These are phyloP conservation scores for Orbilia oligospora DNA, from an alignment of 2,329 filamentous ascomycete genomes.

Conservation along the genomic window DNA sequence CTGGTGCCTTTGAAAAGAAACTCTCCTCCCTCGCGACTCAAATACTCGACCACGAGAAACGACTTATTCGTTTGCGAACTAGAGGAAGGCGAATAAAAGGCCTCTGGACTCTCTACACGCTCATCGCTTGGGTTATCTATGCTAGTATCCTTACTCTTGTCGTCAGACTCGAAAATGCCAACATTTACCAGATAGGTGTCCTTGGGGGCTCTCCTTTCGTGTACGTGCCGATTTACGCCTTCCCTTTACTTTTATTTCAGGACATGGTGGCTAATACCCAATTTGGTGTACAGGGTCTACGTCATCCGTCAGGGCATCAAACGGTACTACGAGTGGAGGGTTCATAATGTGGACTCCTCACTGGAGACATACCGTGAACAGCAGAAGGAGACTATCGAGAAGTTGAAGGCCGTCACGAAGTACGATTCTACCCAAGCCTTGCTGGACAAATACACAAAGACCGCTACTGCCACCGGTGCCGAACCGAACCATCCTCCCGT, in stretches of 20 bases:
- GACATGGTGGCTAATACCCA: slow-evolving; percentile 31
- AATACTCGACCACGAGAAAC: slow-evolving; percentile 81
- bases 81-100: slow-evolving; percentile 83
- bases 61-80: slow-evolving; percentile 80
- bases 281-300: slow-evolving; percentile 78
- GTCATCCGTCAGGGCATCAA: slow-evolving; percentile 77
- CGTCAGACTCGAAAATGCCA: slow-evolving; percentile 85
- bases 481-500: slow-evolving; percentile 65
- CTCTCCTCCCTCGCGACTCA: slow-evolving; percentile 85
- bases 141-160: slow-evolving; percentile 85
- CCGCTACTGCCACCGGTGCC: slow-evolving; percentile 65
- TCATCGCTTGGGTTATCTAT: slow-evolving; percentile 90
- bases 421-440: slow-evolving; percentile 95
- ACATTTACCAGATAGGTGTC: slow-evolving; percentile 81
- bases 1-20: slow-evolving; percentile 92
- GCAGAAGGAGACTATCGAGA: slow-evolving; percentile 88
- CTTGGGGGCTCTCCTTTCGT: slow-evolving; percentile 83
- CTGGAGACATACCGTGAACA: slow-evolving; percentile 83
- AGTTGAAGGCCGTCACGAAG: slow-evolving; percentile 93
- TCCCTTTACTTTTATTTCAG: background rate
- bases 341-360: slow-evolving; percentile 77
- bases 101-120: slow-evolving; percentile 89
- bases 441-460: slow-evolving; percentile 86
- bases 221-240: slow-evolving; percentile 70
- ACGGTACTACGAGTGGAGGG: slow-evolving; percentile 84